phyloP scores from a whole-genome alignment of 805 yeast species.

The Torulaspora maleeae region DNA sequence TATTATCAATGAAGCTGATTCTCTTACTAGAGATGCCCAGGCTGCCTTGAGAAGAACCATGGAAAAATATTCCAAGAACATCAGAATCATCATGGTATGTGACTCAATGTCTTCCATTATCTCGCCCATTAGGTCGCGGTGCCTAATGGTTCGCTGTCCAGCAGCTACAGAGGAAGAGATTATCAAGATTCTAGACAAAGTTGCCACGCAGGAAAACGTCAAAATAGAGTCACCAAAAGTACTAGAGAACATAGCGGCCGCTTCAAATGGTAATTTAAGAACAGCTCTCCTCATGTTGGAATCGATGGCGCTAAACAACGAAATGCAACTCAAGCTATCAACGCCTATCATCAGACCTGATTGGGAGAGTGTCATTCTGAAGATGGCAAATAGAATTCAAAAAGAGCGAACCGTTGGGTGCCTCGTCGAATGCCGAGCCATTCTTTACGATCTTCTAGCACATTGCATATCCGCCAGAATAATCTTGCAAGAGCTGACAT shows the following conservation, averaged over 20 bases:
- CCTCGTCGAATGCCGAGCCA: conserved; percentile 53
- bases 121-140: conserved; percentile 90
- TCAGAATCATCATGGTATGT: conserved; percentile 78
- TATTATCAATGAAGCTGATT: conserved; percentile 86
- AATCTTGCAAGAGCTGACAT: conserved; percentile 61
- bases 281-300: conserved; percentile 75
- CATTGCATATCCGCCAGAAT: conserved; percentile 90
- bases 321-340: conserved; percentile 40
- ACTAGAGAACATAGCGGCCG: conserved; percentile 48
- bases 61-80: conserved; percentile 88
- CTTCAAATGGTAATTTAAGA: conserved; percentile 68
- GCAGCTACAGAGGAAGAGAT: conserved; percentile 68
- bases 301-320: conserved; percentile 70
- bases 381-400: conserved; percentile 55
- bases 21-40: conserved; percentile 87
- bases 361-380: conserved; percentile 79
- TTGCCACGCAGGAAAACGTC: conserved; percentile 54
- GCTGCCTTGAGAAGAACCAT: conserved; percentile 93
- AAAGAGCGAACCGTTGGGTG: conserved; percentile 60
- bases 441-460: conserved; percentile 76
- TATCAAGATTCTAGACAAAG: conserved; percentile 46
- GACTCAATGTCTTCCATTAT: conserved; percentile 89
- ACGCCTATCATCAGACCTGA: conserved; percentile 68
- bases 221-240: conserved; percentile 41
- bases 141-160: conserved; percentile 79